A percentile compares a stretch with the other conserved stretches of the same genome.
Evolutionary conservation across 2,329 filamentous ascomycete species (phyloP).

Genomic region (Arthroderma sp.): DNA sequence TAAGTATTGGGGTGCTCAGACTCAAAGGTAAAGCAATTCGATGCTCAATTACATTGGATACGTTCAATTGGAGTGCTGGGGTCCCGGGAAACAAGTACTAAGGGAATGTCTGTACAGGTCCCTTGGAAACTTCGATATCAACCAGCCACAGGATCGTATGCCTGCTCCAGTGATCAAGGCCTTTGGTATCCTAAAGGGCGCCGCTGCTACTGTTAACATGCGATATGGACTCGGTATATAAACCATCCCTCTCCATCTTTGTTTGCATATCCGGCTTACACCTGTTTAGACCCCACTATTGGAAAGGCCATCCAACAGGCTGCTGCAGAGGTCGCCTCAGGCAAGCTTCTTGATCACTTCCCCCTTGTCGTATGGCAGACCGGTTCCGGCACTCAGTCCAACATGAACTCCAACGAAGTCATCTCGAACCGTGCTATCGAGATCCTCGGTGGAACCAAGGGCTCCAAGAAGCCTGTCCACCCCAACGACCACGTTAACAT

Average conservation of each 20-base stretch:
- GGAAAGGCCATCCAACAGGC: constrained; percentile 91
- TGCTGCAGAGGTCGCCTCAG: constrained; percentile 78
- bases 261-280: constrained; percentile 6
- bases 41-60: neutral
- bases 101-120: constrained; percentile 37
- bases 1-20: constrained; percentile 98
- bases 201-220: constrained; percentile 92
- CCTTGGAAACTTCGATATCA: constrained; percentile 96
- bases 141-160: constrained; percentile 98
- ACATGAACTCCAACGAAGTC: constrained; percentile 99
- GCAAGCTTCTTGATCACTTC: constrained; percentile 94
- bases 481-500: constrained; percentile 99
- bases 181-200: constrained; percentile 94
- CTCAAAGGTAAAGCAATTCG: constrained; percentile 50
- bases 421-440: constrained; percentile 99
- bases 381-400: constrained; percentile 94
- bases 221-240: constrained; percentile 63
- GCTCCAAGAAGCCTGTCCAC: constrained; percentile 95
- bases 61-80: neutral
- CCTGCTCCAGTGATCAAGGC: constrained; percentile 81
- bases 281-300: constrained; percentile 60
- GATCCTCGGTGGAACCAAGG: constrained; percentile 86
- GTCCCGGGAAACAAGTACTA: neutral
- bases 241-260: constrained; percentile 7
- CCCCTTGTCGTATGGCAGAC: constrained; percentile 99